Evolutionary conservation across 768 basidiomycete species (phyloP).

Genomic region (Strobilomyces confusus): DNA sequence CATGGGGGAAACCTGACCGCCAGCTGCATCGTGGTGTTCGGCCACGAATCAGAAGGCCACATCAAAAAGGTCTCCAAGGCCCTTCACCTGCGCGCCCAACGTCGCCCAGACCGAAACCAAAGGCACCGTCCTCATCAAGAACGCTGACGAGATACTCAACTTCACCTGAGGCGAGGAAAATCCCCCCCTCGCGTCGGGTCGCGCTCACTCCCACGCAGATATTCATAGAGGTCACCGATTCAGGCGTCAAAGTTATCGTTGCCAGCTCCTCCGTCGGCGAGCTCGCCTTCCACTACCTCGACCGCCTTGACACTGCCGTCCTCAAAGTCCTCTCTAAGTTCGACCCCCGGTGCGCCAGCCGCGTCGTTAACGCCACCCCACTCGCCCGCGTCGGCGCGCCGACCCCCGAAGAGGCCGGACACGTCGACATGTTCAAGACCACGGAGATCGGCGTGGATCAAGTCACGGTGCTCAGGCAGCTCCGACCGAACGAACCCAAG

Average conservation of each 20-base stretch:
- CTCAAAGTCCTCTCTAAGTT: conserved; percentile 98
- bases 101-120: conserved; percentile 99
- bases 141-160: conserved; percentile 94
- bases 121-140: conserved; percentile 94
- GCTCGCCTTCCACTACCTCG: conserved; percentile 94
- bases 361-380: conserved; percentile 94
- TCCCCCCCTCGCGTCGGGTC: accelerated
- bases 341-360: conserved; percentile 88
- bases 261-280: conserved; percentile 93
- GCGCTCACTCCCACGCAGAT: conserved; percentile 49
- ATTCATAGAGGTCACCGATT: conserved; percentile 94
- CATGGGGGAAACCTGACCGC: conserved; percentile 87
- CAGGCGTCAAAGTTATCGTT: conserved; percentile 90
- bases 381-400: conserved; percentile 95
- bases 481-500: conserved; percentile 59
- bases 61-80: conserved; percentile 80
- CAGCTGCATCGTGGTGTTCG: conserved; percentile 96
- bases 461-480: conserved; percentile 92
- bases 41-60: conserved; percentile 88
- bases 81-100: conserved; percentile 87
- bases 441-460: conserved; percentile 96
- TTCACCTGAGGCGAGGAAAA: conserved; percentile 96
- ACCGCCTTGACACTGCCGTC: conserved; percentile 89
- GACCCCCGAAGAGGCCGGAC: conserved; percentile 93
- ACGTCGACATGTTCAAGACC: conserved; percentile 91